Evolutionary conservation across 2,329 filamentous ascomycete genomes (phyloP), one percentile per base, ranked within the genome.

Genomic region (Calonectria fujianensis): DNA sequence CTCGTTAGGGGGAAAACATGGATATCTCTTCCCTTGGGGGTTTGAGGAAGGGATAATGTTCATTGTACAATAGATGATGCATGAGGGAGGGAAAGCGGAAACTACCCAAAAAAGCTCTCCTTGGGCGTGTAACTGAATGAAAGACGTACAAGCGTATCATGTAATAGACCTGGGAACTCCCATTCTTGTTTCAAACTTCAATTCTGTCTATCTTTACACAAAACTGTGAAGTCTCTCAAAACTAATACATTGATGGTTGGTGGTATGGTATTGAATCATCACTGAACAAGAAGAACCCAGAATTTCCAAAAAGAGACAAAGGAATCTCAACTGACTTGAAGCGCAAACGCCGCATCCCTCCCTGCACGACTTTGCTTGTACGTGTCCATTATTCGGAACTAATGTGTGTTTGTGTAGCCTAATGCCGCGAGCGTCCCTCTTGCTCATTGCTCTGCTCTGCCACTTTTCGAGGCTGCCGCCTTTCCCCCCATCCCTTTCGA

Each of bases 1-100:
- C 41, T 18, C 45, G 39, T 63, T 57, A 57, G 52, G 52, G 45
- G 45, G 5, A 45, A 32, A 54, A 48, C 51, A 45, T 64, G 57
- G 20, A 52, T 70, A 59, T 61, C 31, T 70, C 57, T 51, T 52
- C 41, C 20, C 24, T n/a, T 14, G 31, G 29, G 57, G 41, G 37
- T 27, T 27, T 29, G 35, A 37, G 48, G 16, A 29, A 54, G 29
- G 69, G 35, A 29, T 35, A 31, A 54, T 64, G 57, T 70, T 57
- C 59, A 68, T 70, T 79, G 77, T 79, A 79, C 73, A 75, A 76
- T 78, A 73, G 66, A 74, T 63, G 66, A 35, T 35, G 32, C 72
- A 75, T 67, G 32, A 29, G 50, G 24, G 24, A 45, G 63, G 66
- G 63, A 35, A 63, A 64, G 41, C 27, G 48, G 31, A 63, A 50